Evolutionary conservation across 805 yeast species (phyloP).

Genomic region (Metschnikowia arizonensis): DNA sequence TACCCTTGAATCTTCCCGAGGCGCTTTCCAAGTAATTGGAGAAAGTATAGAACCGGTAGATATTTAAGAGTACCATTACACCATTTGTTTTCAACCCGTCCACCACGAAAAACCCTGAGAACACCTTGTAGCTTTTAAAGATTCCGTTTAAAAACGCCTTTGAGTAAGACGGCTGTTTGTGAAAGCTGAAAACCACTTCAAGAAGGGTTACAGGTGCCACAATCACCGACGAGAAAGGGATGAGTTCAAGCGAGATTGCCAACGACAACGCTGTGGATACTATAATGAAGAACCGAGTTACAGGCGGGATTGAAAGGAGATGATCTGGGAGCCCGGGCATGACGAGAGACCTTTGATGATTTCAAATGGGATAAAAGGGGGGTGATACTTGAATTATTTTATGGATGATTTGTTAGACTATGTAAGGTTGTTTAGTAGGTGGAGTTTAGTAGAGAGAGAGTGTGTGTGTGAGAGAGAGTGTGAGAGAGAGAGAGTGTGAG

Average conservation of each 20-base stretch:
- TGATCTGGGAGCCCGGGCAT: constrained; percentile 17
- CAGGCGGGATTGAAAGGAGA: constrained; percentile 48
- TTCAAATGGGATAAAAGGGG: too few species aligned
- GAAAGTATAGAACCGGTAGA: constrained; percentile 54
- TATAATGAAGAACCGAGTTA: constrained; percentile 54
- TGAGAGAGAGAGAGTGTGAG: too few species aligned
- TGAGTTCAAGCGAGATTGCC: constrained; percentile 21
- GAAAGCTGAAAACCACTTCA: constrained; percentile 10
- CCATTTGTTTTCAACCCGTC: constrained; percentile 27
- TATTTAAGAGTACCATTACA: constrained; percentile 38
- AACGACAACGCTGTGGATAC: constrained; percentile 45
- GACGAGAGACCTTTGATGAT: too few species aligned
- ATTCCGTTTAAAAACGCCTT: not conserved
- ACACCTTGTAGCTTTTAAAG: constrained; percentile 43
- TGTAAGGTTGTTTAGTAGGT: too few species aligned
- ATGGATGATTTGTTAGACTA: too few species aligned
- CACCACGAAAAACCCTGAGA: constrained; percentile 49
- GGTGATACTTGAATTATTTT: too few species aligned
- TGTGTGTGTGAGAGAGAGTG: too few species aligned
- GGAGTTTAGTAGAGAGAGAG: too few species aligned
- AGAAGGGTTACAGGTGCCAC: constrained; percentile 5
- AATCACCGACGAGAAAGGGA: constrained; percentile 12
- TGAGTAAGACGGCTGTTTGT: not conserved
- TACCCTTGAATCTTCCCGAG: constrained; percentile 42
- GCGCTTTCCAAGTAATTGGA: constrained; percentile 51